Conservation (phyloP, 768 basidiomycete species). For the Hygrophoropsis aurantiaca region DNA sequence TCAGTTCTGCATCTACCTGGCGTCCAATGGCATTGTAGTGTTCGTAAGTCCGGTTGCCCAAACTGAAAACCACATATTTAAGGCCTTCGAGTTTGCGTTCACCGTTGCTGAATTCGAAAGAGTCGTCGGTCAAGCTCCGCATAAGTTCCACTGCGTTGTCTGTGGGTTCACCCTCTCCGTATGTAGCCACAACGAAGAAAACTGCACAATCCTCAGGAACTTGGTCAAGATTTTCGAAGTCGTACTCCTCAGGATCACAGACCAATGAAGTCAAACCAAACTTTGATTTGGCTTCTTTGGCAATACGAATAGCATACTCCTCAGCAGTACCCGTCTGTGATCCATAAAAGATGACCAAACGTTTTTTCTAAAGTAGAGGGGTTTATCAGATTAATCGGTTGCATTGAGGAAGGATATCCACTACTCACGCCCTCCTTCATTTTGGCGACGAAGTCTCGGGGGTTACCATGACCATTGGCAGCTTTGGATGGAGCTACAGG, state of each 20-base stretch:
- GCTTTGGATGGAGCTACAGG: constrained; percentile 44
- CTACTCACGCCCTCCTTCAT: constrained; percentile 87
- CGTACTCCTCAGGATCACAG: constrained; percentile 98
- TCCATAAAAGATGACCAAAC: constrained; percentile 95
- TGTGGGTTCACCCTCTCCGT: constrained; percentile 98
- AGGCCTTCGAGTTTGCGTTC: constrained; percentile 74
- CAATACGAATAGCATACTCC: constrained; percentile 95
- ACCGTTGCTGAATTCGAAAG: constrained; percentile 85
- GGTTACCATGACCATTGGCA: constrained; percentile 75
- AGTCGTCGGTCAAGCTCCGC: constrained; percentile 86
- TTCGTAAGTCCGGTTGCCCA: constrained; percentile 93
- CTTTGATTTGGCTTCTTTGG: constrained; percentile 96
- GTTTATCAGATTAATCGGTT: constrained; percentile 9
- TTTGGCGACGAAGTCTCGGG: constrained; percentile 92
- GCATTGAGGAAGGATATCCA: background rate
- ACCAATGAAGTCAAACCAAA: constrained; percentile 95
- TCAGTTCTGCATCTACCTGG: constrained; percentile 70
- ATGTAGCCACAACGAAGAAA: constrained; percentile 97
- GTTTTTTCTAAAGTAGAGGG: constrained; percentile 73
- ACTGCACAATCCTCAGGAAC: constrained; percentile 84
- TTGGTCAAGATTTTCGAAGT: constrained; percentile 93
- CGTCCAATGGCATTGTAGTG: constrained; percentile 93
- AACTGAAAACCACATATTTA: constrained; percentile 92
- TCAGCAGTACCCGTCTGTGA: constrained; percentile 99
- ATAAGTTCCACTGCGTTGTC: constrained; percentile 95